Base-by-base conservation (phyloP, 2,329 filamentous ascomycete genomes). In the Diaporthe sp. region DNA sequence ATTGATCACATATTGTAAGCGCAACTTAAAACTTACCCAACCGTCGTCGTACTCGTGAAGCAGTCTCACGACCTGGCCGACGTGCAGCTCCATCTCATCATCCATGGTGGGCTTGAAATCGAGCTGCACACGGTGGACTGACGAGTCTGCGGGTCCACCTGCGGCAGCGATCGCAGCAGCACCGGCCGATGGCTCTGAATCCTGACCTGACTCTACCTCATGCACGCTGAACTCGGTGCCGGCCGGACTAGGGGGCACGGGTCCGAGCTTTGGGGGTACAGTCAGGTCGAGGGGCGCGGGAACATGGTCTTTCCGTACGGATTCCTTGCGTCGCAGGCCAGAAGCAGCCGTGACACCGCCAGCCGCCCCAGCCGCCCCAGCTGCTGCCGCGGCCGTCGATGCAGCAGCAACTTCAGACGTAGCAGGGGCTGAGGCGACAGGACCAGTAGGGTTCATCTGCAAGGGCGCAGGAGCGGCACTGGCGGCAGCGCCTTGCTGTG, bases 1-100 rank as follows among this genome's bases (percentile, higher is more conserved):
- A 15, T 44, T 32, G 30, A 2, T 39, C n/a, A 19, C 8, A 4
- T 7, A 44, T 25, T 17, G 15, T 19, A 66, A 30, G 4, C 9
- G 12, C 4, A 37, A 17, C 25, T 42, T 13, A 17, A n/a, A n/a
- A 89, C 94, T 89, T 90, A 96, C 94, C 97, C 97, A 99, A 80
- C 97, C 97, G 84, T 99, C 97, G 81, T 99, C 97, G 80, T 98
- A 99, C 84, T 98, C 96, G 81, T 98, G 96, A 70, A 98, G 88
- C 77, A 99, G 87, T 77, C 96, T 91, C 68, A 98, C 94, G 65
- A 99, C 88, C 76, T 97, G 92, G 70, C 97, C 97, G 73, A 93
- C 91, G 76, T 87, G 90, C 58, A 99, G 88, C 76, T 92, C 94
- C 80, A 99, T 88, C 84, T 99, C 97, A 81, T 99, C 97, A 8